Base-by-base conservation (phyloP, 202 grass and related monocot genomes). In the Eragrostis tef region DNA sequence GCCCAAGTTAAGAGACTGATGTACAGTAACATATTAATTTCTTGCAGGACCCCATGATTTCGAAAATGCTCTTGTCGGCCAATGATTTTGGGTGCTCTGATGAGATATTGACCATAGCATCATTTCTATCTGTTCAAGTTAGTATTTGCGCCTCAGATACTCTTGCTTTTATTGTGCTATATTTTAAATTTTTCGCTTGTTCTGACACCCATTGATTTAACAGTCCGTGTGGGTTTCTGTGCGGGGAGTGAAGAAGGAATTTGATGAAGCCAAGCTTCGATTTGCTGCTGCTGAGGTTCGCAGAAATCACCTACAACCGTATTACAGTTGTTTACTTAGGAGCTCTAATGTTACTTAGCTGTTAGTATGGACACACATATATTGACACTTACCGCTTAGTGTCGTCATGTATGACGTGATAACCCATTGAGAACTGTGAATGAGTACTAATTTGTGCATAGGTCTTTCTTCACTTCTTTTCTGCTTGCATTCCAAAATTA, bases 201-300 rank as follows among this genome's bases (percentile, higher is more conserved):
- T 72, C 67, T 88, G 54, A 83, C 43, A 81, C 12, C 44, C 20
- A 20, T 79, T 61, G 43, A 56, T 69, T 73, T 74, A 44, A 77
- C 86, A 98, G 94, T 94, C 90, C 22, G 91, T 94, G 39, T 98
- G 94, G 92, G 90, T 93, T 74, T 86, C 92, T 79, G 45, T 89
- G 65, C 80, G 90, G 82, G 94, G 94, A 86, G 86, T 89, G 51
- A 89, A 83, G 58, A 98, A 93, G 86, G 94, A 93, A 89, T 87
- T 91, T 89, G 92, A 98, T 91, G 94, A 94, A 87, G 92, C 84
- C 65, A 98, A 98, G 66, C 89, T 98, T 84, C 94, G 90, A 47
- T 98, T 98, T 80, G 90, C 94, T 81, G 92, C 92, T 91, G 89
- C 94, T 77, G 94, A 98, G 94, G 94, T 98, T 78, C 58, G 83